phyloP scores from a whole-genome alignment of 768 basidiomycete genomes.

The Amanita polypyramis region DNA sequence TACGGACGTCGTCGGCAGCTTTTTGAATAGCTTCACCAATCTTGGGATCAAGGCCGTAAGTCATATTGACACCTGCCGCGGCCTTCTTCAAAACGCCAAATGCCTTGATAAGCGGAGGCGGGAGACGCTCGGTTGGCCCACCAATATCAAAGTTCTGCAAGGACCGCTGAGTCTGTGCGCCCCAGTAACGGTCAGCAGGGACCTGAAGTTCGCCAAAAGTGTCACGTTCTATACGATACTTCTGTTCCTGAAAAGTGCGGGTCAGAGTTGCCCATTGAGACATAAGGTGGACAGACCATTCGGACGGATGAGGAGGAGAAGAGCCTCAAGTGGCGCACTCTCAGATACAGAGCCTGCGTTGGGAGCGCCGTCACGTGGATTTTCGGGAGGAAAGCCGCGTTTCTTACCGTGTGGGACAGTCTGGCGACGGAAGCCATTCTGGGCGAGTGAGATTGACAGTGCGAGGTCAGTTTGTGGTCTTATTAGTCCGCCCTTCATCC shows the following conservation, averaged over 20 bases:
- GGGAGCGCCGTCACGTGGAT: constrained; percentile 2
- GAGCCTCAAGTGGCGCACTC: not conserved
- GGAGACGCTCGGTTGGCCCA: constrained; percentile 86
- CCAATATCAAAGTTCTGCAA: constrained; percentile 99
- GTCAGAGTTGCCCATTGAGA: not conserved
- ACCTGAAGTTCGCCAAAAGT: constrained; percentile 95
- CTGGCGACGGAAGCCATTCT: constrained; percentile 5
- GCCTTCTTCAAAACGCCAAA: constrained; percentile 98
- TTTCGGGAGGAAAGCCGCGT: constrained; percentile 5
- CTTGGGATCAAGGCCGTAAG: constrained; percentile 84
- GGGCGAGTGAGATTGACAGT: too few relatives aligned
- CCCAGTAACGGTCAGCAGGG: constrained; percentile 75
- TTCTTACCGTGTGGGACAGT: constrained; percentile 13
- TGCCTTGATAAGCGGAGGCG: constrained; percentile 92
- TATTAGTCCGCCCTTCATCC: not conserved
- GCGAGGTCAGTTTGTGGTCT: not conserved
- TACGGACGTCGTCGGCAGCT: constrained; percentile 84
- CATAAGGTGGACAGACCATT: not conserved
- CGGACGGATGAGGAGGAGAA: constrained; percentile 5
- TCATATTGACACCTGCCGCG: constrained; percentile 80
- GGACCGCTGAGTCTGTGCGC: constrained; percentile 94
- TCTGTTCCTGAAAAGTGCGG: constrained; percentile 16
- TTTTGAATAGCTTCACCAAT: constrained; percentile 81
- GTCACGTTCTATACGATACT: constrained; percentile 77
- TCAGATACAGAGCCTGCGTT: not conserved